These are phyloP conservation scores for Starmerella bombi DNA, from an alignment of 805 yeast genomes.

Conservation along the genomic window DNA sequence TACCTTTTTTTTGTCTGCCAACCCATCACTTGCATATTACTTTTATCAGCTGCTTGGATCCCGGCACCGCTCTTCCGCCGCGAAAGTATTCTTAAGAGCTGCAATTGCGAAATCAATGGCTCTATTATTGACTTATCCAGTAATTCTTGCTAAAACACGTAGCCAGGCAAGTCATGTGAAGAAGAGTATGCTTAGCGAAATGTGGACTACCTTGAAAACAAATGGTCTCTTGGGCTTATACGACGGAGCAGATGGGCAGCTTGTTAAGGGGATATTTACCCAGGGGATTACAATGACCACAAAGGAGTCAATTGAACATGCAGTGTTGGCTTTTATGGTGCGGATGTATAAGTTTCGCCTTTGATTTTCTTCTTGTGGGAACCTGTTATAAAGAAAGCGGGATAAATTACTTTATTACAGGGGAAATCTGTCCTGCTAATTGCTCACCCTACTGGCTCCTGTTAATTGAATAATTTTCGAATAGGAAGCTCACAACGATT, in stretches of 20 bases:
- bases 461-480: too few species aligned
- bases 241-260: slow-evolving; percentile 41
- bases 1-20: slow-evolving; percentile 23
- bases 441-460: too few species aligned
- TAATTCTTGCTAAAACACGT: slow-evolving; percentile 61
- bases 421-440: too few species aligned
- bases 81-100: slow-evolving; percentile 52
- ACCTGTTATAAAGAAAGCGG: too few species aligned
- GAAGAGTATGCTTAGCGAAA: slow-evolving; percentile 1
- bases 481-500: too few species aligned
- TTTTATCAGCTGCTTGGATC: slow-evolving; percentile 24
- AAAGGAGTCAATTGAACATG: slow-evolving; percentile 27
- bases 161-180: slow-evolving; percentile 35
- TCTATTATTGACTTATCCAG: slow-evolving; percentile 57
- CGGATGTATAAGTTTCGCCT: too few species aligned
- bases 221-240: slow-evolving; percentile 72
- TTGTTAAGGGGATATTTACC: slow-evolving; percentile 26
- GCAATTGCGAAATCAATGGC: slow-evolving; percentile 56
- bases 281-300: slow-evolving; percentile 30
- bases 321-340: slow-evolving; percentile 9
- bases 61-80: slow-evolving; percentile 20
- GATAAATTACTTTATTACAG: too few species aligned
- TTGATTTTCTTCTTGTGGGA: too few species aligned
- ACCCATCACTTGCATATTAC: slow-evolving; percentile 28
- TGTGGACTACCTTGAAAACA: slow-evolving; percentile 40